Conservation (phyloP, 2,329 filamentous ascomycete species). For the Phaeophleospora eucalypticola region DNA sequence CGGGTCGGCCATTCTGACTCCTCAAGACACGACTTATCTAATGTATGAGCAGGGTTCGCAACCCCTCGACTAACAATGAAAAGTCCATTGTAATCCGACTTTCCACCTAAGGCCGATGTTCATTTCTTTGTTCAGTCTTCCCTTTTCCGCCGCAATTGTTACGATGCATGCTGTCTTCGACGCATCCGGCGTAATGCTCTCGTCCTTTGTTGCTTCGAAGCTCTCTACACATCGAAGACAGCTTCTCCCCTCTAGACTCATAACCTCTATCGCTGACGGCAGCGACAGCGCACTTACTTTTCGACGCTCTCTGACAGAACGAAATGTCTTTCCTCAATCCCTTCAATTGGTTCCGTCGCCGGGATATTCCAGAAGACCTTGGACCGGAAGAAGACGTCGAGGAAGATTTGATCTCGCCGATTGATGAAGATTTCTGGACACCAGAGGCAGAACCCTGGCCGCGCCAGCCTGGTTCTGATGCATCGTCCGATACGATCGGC, state of each 20-base stretch:
- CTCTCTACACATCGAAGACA: background rate
- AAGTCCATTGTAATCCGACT: background rate
- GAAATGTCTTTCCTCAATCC: background rate
- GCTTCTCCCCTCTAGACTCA: background rate
- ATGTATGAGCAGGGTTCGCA: background rate
- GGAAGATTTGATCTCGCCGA: too few species aligned
- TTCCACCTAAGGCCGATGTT: background rate
- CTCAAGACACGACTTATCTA: background rate
- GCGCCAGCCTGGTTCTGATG: too few species aligned
- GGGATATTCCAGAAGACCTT: background rate
- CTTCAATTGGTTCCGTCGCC: background rate
- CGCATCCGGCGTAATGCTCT: slow-evolving; percentile 1
- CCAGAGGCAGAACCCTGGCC: too few species aligned
- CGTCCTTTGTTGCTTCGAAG: background rate
- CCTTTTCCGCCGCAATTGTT: background rate
- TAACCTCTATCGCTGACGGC: background rate
- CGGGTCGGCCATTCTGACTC: too few species aligned
- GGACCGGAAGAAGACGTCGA: background rate
- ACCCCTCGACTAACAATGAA: background rate
- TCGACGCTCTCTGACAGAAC: too few species aligned
- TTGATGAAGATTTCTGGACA: too few species aligned
- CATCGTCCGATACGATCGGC: too few species aligned
- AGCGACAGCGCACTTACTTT: too few species aligned
- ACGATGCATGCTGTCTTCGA: background rate
- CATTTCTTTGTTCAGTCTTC: background rate